phyloP scores from a whole-genome alignment of 1,284 basidiomycete species.

The Ustilago shanxiensis region DNA sequence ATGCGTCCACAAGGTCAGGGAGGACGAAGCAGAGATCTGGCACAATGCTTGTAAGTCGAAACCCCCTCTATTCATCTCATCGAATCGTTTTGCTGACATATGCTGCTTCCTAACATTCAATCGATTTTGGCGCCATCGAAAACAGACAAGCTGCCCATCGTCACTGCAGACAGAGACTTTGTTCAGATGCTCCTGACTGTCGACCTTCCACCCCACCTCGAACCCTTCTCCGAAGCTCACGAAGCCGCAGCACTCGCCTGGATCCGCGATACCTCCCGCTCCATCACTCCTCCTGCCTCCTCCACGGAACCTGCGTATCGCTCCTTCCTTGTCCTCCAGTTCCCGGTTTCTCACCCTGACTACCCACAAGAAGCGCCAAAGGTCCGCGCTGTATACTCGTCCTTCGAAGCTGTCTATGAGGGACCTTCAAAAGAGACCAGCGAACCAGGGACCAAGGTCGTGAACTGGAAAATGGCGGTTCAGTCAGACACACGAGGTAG shows the following conservation, averaged over 20 bases:
- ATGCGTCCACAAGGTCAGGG: slow-evolving; percentile 46
- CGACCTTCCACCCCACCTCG: slow-evolving; percentile 53
- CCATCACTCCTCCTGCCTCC: slow-evolving; percentile 17
- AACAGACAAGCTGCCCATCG: slow-evolving; percentile 54
- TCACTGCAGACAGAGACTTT: slow-evolving; percentile 64
- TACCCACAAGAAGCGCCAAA: slow-evolving; percentile 30
- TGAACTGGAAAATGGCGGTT: slow-evolving; percentile 56
- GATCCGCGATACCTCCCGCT: slow-evolving; percentile 23
- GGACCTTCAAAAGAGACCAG: background rate
- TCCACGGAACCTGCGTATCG: slow-evolving; percentile 23
- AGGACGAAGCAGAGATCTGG: slow-evolving; percentile 56
- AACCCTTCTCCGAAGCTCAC: slow-evolving; percentile 59
- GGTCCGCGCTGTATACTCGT: slow-evolving; percentile 60
- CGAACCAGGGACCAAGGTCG: background rate
- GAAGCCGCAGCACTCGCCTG: slow-evolving; percentile 34
- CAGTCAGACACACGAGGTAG: slow-evolving; percentile 62
- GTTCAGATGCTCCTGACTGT: slow-evolving; percentile 61
- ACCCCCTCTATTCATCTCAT: background rate
- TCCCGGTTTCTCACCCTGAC: slow-evolving; percentile 52
- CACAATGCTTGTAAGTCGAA: slow-evolving; percentile 44
- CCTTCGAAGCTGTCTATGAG: slow-evolving; percentile 62
- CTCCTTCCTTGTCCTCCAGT: slow-evolving; percentile 60
- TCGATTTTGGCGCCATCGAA: no score
- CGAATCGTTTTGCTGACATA: background rate
- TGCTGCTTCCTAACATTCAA: background rate